Evolutionary conservation across 805 yeast genomes (phyloP).

Genomic region (Sugiyamaella boreocaroliniensis): DNA sequence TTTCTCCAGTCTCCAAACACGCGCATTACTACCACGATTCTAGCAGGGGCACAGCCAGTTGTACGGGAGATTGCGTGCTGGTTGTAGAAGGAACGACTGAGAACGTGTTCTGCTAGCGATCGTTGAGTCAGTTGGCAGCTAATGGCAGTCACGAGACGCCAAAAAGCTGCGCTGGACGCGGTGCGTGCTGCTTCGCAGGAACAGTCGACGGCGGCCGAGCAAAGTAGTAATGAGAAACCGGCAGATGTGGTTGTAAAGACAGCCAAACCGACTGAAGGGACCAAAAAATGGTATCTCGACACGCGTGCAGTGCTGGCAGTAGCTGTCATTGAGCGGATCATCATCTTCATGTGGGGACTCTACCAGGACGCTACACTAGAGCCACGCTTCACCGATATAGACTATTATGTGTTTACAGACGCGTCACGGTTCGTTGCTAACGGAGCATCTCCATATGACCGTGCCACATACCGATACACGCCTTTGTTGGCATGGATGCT

Average conservation of each 20-base stretch:
- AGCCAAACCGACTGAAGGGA: neutral
- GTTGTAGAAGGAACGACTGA: neutral
- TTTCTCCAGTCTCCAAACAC: neutral
- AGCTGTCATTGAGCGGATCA: constrained; percentile 40
- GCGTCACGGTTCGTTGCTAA: constrained; percentile 67
- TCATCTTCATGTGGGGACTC: constrained; percentile 68
- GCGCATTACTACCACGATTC: no score
- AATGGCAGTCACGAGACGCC: neutral
- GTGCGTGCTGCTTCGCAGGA: neutral
- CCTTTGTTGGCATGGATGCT: constrained; percentile 83
- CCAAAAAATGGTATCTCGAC: constrained; percentile 5
- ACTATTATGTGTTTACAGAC: constrained; percentile 88
- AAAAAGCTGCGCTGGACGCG: neutral
- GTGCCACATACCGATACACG: constrained; percentile 91
- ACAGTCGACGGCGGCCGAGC: neutral
- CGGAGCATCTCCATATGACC: constrained; percentile 64
- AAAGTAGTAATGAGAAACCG: no score
- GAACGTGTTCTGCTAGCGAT: neutral
- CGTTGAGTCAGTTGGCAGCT: neutral
- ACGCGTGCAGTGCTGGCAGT: constrained; percentile 20
- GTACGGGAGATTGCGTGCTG: neutral
- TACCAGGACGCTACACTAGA: constrained; percentile 79
- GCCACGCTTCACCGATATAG: constrained; percentile 88
- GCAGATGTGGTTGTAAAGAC: no score
- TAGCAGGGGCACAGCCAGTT: no score